Conservation (phyloP, 2,329 filamentous ascomycete genomes). For the Fusarium sp. region DNA sequence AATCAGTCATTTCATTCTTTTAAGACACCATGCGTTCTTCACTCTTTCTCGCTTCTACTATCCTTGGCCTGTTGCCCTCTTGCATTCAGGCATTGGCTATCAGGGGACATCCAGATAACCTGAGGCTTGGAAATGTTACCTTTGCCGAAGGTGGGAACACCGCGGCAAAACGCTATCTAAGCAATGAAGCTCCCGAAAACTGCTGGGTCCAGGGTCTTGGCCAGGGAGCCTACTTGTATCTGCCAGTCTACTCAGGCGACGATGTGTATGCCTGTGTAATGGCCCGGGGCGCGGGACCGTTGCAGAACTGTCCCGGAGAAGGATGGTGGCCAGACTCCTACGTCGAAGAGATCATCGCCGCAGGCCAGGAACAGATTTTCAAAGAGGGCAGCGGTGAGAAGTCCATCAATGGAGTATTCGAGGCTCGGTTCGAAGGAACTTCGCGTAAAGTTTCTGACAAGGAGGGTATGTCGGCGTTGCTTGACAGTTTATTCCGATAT, state of each 20-base stretch:
- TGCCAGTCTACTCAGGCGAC: background rate
- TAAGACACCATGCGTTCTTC: no score
- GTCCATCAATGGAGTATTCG: background rate
- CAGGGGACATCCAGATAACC: background rate
- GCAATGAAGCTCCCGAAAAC: background rate
- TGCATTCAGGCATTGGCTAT: no score
- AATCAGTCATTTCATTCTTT: no score
- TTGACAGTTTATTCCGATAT: background rate
- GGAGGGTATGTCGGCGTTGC: background rate
- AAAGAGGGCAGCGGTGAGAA: background rate
- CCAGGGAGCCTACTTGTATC: background rate
- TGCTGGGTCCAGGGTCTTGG: background rate
- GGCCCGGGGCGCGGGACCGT: background rate
- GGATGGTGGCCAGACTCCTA: conserved; percentile 9
- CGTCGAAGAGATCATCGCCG: conserved; percentile 4
- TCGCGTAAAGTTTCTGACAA: background rate
- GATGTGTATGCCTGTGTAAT: background rate
- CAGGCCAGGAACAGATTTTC: conserved; percentile 7
- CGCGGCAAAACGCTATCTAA: no score
- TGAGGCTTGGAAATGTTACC: background rate
- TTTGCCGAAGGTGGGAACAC: no score
- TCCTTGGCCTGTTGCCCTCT: no score
- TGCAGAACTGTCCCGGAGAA: background rate
- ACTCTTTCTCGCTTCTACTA: no score
- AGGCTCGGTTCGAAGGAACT: background rate